Conservation (phyloP, 176 grass and related monocot genomes). For the Aegilops tauschii region DNA sequence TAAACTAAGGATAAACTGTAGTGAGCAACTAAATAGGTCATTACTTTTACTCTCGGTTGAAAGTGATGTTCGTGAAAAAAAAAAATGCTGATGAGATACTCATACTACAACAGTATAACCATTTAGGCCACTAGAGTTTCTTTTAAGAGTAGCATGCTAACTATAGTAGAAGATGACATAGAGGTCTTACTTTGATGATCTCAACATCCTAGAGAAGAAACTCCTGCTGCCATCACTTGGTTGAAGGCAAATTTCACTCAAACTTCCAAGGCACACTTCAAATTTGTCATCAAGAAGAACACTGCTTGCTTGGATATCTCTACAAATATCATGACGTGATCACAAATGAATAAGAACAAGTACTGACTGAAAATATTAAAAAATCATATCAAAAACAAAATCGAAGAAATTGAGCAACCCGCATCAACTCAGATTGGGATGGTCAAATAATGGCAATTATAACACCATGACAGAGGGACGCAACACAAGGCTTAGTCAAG, state of each 20-base stretch:
- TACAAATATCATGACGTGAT: constrained; percentile 39
- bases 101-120: not conserved
- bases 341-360: not conserved
- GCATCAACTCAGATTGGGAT: constrained; percentile 10
- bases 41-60: not conserved
- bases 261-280: constrained; percentile 87
- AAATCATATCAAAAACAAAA: not conserved
- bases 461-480: not conserved
- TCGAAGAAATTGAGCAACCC: constrained; percentile 12
- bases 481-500: not conserved
- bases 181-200: constrained; percentile 83
- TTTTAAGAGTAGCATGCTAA: not conserved
- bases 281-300: constrained; percentile 93
- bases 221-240: constrained; percentile 65
- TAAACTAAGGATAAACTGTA: not conserved
- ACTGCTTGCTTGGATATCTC: constrained; percentile 97
- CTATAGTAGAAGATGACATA: not conserved
- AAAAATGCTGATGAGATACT: not conserved
- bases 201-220: constrained; percentile 71
- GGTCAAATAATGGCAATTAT: constrained; percentile 11
- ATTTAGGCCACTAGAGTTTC: not conserved
- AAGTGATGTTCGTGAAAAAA: not conserved
- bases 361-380: not conserved
- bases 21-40: too few relatives aligned
- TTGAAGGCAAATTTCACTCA: constrained; percentile 72